Evolutionary conservation across 1,284 basidiomycete species (phyloP), one percentile per base, ranked within the genome.

Genomic region (Agaricales sp.): DNA sequence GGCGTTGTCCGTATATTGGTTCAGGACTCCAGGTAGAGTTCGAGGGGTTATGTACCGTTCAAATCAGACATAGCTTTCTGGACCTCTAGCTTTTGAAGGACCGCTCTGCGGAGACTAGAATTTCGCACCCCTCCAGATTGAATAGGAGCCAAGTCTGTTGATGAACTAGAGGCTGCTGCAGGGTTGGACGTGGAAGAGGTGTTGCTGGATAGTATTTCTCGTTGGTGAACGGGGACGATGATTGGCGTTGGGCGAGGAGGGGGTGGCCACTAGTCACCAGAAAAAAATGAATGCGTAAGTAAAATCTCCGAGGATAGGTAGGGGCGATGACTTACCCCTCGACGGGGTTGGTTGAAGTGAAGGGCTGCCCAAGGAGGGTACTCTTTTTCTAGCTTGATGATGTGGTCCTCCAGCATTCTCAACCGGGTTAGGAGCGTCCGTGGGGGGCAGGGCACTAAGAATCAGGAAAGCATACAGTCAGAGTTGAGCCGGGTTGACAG

Each of bases 351-450:
- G 53, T 83, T 87, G 59, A 88, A 88, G 59, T 88, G 86, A 19
- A 88, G 65, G 6, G 86, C 85, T 0, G 86, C 84, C 86, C 86
- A 89, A 2, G 86, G 83, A 1, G 86, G 86, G 57, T 85, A 86
- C 48, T 88, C 83, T 57, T 75, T 82, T 59, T 89, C 86, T 1
- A 89, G 66, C 46, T 72, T 71, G 30, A 83, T 71, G 50, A 89
- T 73, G 57, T 88, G 84, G 37, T 87, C 82, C 62, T 89, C 86
- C 1, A 89, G 61, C 53, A 77, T 79, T 54, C 77, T 77, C 11
- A 89, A 63, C 2, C 86, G 77, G 41, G 75, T 69, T 21, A 81
- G 66, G 18, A 88, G 63, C 2, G 74, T 79, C 11, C 69, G 72
- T 0, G 87, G 86, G 11, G 74, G 74, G 1, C 77, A 78, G 18